phyloP scores from a whole-genome alignment of 805 yeast species.

The Ogataea angusta region DNA sequence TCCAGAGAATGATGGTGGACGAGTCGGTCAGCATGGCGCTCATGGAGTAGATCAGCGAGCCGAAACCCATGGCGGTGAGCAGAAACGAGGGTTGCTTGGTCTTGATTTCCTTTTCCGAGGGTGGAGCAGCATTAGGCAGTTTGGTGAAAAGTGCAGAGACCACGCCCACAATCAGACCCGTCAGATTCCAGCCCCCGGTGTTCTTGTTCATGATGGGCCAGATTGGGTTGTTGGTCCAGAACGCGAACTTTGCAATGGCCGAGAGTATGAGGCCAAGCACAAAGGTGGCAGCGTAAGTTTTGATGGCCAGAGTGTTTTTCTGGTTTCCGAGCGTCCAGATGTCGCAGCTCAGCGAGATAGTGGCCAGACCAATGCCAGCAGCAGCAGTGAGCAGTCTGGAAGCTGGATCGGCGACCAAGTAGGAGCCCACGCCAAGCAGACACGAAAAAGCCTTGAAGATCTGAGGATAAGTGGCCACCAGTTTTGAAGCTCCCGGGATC shows the following conservation, averaged over 20 bases:
- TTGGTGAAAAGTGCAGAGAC: slow-evolving; percentile 59
- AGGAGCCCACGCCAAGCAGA: slow-evolving; percentile 73
- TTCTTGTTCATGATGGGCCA: slow-evolving; percentile 91
- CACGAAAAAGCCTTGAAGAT: slow-evolving; percentile 54
- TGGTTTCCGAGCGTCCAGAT: slow-evolving; percentile 39
- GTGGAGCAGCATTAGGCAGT: slow-evolving; percentile 14
- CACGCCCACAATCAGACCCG: slow-evolving; percentile 64
- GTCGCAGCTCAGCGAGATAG: slow-evolving; percentile 57
- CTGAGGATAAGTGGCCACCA: slow-evolving; percentile 46
- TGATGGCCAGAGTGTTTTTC: slow-evolving; percentile 28
- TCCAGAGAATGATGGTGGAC: slow-evolving; percentile 85
- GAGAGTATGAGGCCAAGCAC: slow-evolving; percentile 71
- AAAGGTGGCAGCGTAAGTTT: slow-evolving; percentile 52
- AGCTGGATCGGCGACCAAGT: slow-evolving; percentile 64
- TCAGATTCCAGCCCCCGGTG: slow-evolving; percentile 82
- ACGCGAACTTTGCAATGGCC: slow-evolving; percentile 69
- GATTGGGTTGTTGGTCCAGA: slow-evolving; percentile 84
- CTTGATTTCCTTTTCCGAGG: not conserved
- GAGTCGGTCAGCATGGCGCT: slow-evolving; percentile 80
- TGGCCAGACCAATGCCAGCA: slow-evolving; percentile 62
- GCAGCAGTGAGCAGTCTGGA: slow-evolving; percentile 62
- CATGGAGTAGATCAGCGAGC: slow-evolving; percentile 66
- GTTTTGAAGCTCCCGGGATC: slow-evolving; percentile 33
- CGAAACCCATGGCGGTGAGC: slow-evolving; percentile 66
- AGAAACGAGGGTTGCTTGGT: slow-evolving; percentile 40